Base-by-base conservation (phyloP, 1,284 basidiomycete genomes). In the Mycena sp. region DNA sequence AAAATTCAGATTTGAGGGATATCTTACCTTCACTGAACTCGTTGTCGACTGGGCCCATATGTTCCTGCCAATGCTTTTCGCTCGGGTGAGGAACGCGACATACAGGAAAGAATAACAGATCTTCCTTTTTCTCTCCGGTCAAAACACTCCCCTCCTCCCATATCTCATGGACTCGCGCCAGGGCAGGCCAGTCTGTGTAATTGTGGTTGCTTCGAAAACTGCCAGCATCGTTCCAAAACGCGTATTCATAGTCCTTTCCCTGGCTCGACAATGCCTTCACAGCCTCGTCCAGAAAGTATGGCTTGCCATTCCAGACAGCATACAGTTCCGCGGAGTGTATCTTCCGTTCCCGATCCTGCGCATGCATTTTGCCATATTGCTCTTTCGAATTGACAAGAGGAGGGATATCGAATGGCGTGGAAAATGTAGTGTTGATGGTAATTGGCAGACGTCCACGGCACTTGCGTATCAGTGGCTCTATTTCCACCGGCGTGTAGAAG, bases 191-290 rank as follows among this genome's bases (percentile, higher is more conserved):
- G 14, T 44, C 61, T 5, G 58, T 65, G 63, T 79, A 86, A 17
- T 61, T 52, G 70, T 85, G 82, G 3, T 72, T 62, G n/a, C 68
- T 62, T 21, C 83, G 73, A 67, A 86, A 84, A 58, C 81, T 81
- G 9, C 81, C 83, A 7, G 84, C 83, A 65, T 86, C 84, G 30
- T 74, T 78, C 85, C 84, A 86, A 64, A 86, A 86, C 1, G 77
- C 81, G 68, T 82, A 85, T 25, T 81, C 78, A 57, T 82, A 85
- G 45, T 71, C 40, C n/a, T n/a, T 48, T n/a, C 58, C 63, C n/a
- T 40, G 21, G 32, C 75, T 73, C 19, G 71, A 66, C 17, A 84
- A 53, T 12, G 53, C 28, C 50, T 51, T 56, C n/a, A 56, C 60
- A 0, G 77, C 84, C 44, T 80, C 73, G 29, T 79, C 74, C 25